Conservation (phyloP, 768 basidiomycete genomes). For the Sutorius australiensis region DNA sequence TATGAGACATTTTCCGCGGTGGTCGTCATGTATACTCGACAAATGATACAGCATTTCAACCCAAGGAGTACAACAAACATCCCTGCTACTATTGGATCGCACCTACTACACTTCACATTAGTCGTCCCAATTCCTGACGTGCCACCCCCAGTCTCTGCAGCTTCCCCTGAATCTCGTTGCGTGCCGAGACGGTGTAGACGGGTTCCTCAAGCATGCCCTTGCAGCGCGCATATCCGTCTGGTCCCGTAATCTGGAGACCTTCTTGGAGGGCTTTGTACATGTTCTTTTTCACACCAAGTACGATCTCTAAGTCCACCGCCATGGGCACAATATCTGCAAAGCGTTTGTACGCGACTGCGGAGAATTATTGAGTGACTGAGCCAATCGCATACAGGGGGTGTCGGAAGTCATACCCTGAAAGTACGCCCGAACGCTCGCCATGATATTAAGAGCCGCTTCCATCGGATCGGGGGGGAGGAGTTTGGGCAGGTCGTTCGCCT, state of each 20-base stretch:
- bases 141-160: slow-evolving; percentile 48
- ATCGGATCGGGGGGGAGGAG: slow-evolving; percentile 48
- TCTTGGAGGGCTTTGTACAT: slow-evolving; percentile 44
- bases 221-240: slow-evolving; percentile 45
- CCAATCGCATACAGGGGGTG: neutral
- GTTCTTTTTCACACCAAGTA: slow-evolving; percentile 45
- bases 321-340: slow-evolving; percentile 42
- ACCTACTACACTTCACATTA: slow-evolving; percentile 15
- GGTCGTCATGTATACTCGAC: too few relatives aligned
- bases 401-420: slow-evolving; percentile 54
- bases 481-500: slow-evolving; percentile 43
- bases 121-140: slow-evolving; percentile 33
- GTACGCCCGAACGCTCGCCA: slow-evolving; percentile 70
- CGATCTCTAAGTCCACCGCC: slow-evolving; percentile 38
- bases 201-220: slow-evolving; percentile 51
- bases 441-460: slow-evolving; percentile 58
- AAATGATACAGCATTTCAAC: too few relatives aligned
- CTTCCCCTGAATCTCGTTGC: slow-evolving; percentile 50
- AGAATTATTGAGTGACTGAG: neutral
- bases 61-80: too few relatives aligned
- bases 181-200: slow-evolving; percentile 37
- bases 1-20: too few relatives aligned
- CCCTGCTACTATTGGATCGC: too few relatives aligned
- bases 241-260: slow-evolving; percentile 50
- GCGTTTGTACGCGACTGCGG: slow-evolving; percentile 45